These are phyloP conservation scores for Fusarium albosuccineum DNA, from an alignment of 2,329 filamentous ascomycete genomes.

Conservation along the genomic window DNA sequence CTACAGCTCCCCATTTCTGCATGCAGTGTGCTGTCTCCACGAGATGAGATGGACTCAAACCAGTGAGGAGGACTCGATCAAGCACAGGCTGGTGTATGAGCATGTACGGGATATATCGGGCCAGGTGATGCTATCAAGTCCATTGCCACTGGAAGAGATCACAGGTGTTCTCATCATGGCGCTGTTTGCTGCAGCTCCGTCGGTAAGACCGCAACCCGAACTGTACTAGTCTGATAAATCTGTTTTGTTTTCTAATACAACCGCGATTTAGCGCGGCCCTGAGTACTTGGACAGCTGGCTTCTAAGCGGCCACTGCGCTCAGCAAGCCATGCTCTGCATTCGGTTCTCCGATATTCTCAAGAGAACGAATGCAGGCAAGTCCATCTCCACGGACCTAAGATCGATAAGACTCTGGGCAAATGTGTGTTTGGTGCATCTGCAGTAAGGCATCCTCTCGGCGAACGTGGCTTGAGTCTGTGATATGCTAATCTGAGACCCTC, in stretches of 20 bases:
- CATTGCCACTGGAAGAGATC: constrained; percentile 56
- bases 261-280: constrained; percentile 27
- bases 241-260: background rate
- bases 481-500: background rate
- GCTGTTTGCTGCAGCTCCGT: constrained; percentile 36
- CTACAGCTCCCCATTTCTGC: constrained; percentile 54
- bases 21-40: constrained; percentile 56
- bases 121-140: constrained; percentile 55
- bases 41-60: constrained; percentile 50
- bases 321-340: constrained; percentile 59
- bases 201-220: constrained; percentile 17
- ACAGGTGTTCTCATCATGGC: constrained; percentile 57
- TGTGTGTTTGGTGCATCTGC: constrained; percentile 32
- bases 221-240: no score
- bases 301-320: constrained; percentile 56
- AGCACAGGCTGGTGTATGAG: constrained; percentile 55
- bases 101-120: constrained; percentile 55
- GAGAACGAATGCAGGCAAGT: constrained; percentile 50
- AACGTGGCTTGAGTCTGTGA: background rate
- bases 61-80: constrained; percentile 22
- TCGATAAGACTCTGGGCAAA: constrained; percentile 43
- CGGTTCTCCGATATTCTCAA: constrained; percentile 57
- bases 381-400: constrained; percentile 51
- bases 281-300: constrained; percentile 60
- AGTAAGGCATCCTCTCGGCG: constrained; percentile 12